Evolutionary conservation across 192 early-diverging fungal genomes (phyloP), one percentile per base, ranked within the genome.

Genomic region (Entrophospora sp.): DNA sequence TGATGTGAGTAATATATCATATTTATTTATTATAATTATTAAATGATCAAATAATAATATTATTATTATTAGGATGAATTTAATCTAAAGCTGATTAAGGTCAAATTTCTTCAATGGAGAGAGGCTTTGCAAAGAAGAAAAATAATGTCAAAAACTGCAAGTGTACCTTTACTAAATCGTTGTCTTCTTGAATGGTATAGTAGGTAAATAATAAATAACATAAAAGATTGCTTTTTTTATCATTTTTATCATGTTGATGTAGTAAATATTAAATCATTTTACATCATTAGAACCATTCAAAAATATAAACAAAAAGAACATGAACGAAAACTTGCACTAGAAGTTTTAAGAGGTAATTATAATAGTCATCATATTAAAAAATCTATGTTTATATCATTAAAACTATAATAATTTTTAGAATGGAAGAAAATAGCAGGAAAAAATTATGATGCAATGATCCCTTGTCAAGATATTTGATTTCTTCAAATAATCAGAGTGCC

Each of bases 111-210:
- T 2, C 61, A 62, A 18, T 62, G 61, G 61, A 62, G 28, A 32
- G 27, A 24, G 20, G 42, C 9, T 18, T 14, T n/a, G 7, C 10
- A n/a, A 24, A n/a, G 24, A 46, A 62, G 27, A 20, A 43, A 62
- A 46, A 32, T 8, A 32, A 20, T 45, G 14, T 24, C 20, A 45
- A 42, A 45, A 45, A 44, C 5, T 28, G 42, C 42, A 14, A 28
- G 45, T 34, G 4, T 18, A 18, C 8, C n/a, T 14, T 16, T 62
- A 31, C 16, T 24, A 31, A 20, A 46, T 12, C 14, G 22, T 45
- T 62, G 28, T 62, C 45, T 45, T 62, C 12, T 62, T 30, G 38
- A 62, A 10, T 62, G 61, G 61, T 62, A 62, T 46, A 45, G 42
- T 13, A 45, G n/a, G 61, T 46, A 45, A 30, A 22, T 42, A 14